Evolutionary conservation across 2,329 filamentous ascomycete genomes (phyloP).

Genomic region (Microcera coccophila): DNA sequence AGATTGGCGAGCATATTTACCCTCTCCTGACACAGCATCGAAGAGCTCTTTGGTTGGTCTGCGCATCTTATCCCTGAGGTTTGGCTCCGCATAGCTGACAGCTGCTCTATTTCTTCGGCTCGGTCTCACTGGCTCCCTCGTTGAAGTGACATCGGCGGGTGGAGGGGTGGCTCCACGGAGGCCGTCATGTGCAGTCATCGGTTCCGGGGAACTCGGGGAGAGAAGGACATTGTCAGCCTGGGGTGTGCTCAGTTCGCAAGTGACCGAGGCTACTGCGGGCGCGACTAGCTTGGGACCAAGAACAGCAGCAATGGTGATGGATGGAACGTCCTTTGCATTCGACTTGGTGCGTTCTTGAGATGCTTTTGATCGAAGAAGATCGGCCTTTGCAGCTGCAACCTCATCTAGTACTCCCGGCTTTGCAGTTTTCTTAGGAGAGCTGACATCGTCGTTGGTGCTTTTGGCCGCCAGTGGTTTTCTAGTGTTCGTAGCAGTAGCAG

Average conservation of each 20-base stretch:
- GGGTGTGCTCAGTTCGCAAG: constrained; percentile 22
- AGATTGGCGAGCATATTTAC: constrained; percentile 45
- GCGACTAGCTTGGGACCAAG: constrained; percentile 14
- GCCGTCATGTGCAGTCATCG: constrained; percentile 32
- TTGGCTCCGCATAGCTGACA: constrained; percentile 80
- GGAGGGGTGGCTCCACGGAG: constrained; percentile 54
- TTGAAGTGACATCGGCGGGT: constrained; percentile 52
- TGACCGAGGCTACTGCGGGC: constrained; percentile 12
- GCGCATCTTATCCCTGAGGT: constrained; percentile 77
- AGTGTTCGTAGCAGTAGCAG: constrained; percentile 25
- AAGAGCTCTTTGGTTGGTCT: constrained; percentile 72
- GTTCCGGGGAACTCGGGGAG: constrained; percentile 49
- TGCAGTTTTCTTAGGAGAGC: constrained; percentile 53
- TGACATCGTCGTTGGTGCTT: constrained; percentile 57
- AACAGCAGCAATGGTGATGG: constrained; percentile 18
- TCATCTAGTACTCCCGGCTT: constrained; percentile 36
- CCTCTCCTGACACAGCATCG: constrained; percentile 68
- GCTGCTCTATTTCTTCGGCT: constrained; percentile 63
- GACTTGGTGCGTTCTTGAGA: constrained; percentile 24
- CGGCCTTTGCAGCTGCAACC: constrained; percentile 37
- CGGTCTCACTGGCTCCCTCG: constrained; percentile 57
- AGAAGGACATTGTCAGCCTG: constrained; percentile 41
- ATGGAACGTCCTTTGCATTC: constrained; percentile 25
- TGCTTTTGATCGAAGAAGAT: constrained; percentile 28
- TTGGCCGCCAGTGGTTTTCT: constrained; percentile 54